Evolutionary conservation across 2,329 filamentous ascomycete genomes (phyloP).

Genomic region (Colletotrichum salicis): DNA sequence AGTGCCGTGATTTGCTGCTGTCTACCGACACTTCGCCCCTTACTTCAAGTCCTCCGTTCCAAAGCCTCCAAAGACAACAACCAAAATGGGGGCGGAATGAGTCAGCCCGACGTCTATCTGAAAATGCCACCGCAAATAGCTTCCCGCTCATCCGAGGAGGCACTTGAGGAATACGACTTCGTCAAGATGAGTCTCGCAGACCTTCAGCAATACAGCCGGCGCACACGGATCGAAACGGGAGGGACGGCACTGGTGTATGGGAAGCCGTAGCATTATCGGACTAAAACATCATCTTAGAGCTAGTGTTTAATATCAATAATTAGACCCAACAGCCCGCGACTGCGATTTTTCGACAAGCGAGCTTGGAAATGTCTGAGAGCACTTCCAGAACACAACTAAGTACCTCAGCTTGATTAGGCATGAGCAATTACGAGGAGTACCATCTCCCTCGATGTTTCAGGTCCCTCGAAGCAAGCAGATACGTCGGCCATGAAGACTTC

Average conservation of each 20-base stretch:
- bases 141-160: slow-evolving; percentile 11
- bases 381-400: not conserved
- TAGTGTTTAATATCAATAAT: not conserved
- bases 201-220: not conserved
- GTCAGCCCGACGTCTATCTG: not conserved
- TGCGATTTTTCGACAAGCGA: not conserved
- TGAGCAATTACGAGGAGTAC: not conserved
- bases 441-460: too few relatives aligned
- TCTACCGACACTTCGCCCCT: not conserved
- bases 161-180: not conserved
- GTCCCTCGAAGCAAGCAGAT: too few relatives aligned
- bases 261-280: not conserved
- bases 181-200: slow-evolving; percentile 7
- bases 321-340: not conserved
- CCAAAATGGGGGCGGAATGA: not conserved
- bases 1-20: slow-evolving; percentile 12
- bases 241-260: not conserved
- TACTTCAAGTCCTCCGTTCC: not conserved
- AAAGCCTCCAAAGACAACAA: not conserved
- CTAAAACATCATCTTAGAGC: not conserved
- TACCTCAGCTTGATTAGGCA: not conserved
- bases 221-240: not conserved
- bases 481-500: not conserved
- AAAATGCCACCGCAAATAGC: slow-evolving; percentile 10
- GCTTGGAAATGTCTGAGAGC: not conserved